Base-by-base conservation (phyloP, 345 rosid species). In the Camelina sativa region DNA sequence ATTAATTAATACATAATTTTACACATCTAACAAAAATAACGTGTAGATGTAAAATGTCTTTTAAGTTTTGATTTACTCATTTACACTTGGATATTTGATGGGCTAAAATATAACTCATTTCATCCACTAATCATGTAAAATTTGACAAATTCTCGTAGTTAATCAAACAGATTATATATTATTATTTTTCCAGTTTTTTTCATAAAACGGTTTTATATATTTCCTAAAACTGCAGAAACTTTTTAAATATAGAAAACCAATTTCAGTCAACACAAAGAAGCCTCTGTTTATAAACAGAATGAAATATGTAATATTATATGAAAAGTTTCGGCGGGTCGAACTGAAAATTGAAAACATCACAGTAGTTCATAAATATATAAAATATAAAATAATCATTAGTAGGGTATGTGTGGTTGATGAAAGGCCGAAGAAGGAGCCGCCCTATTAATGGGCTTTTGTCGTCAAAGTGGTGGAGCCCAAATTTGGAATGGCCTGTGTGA, bases 381-480 rank as follows among this genome's bases (percentile, higher is more conserved):
- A 8, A 53, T 15, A 23, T 15, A 5, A 32, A 25, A 59, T 17
- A 40, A 74, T 60, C 16, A 52, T 52, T 51, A 51, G 20, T 30
- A 43, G 37, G 55, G 7, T 60, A 2, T 38, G 41, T 60, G 69
- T 67, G 69, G 79, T 68, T 43, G 7, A 76, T 13, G 50, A 43
- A 61, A 52, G 68, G 74, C 74, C 69, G 57, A 60, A 61, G 25
- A 50, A 51, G 63, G 63, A 60, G 74, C 67, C 54, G 67, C 67
- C 73, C 54, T 38, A 48, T 67, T 12, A 67, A 50, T 75, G 78
- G 78, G 78, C 79, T 75, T 46, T 69, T 69, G 64, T 68, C 22
- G 69, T 69, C 69, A 52, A 61, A 75, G 70, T 76, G 74, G 79
- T 75, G 79, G 74, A 75, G 69, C 79, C 68, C 61, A 51, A 67